A percentile compares a stretch with the other conserved stretches of the same genome.
Evolutionary conservation across 208 protist genomes (phyloP).

Genomic region (Polymyxa betae): DNA sequence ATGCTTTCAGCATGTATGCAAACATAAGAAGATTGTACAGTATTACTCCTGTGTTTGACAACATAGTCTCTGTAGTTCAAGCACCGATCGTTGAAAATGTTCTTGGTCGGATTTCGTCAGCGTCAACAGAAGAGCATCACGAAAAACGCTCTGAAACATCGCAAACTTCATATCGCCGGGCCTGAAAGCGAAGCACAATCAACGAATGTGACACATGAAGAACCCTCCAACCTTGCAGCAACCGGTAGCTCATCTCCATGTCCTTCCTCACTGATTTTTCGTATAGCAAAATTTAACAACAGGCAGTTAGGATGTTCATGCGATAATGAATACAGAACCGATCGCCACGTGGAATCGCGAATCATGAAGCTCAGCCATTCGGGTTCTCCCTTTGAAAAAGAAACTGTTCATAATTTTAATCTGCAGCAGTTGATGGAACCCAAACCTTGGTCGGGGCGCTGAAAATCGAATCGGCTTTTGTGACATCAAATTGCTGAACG

Average conservation of each 20-base stretch:
- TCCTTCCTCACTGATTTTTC: constrained; percentile 45
- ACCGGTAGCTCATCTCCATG: constrained; percentile 27
- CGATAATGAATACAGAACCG: neutral
- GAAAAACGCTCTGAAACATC: constrained; percentile 6
- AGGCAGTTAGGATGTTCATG: constrained; percentile 41
- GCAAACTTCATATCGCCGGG: neutral
- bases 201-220: neutral
- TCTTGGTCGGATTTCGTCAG: neutral
- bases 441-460: constrained; percentile 27
- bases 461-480: constrained; percentile 46
- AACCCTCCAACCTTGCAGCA: neutral
- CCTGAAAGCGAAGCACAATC: neutral
- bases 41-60: constrained; percentile 25
- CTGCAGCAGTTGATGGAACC: neutral
- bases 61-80: constrained; percentile 16
- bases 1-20: neutral
- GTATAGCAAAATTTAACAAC: constrained; percentile 40
- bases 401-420: neutral
- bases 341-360: constrained; percentile 29
- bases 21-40: neutral
- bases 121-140: neutral
- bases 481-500: constrained; percentile 47
- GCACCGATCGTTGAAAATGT: neutral
- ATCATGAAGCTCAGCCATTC: constrained; percentile 50
- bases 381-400: neutral